A percentile compares a stretch with the other conserved stretches of the same genome.
phyloP scores from a whole-genome alignment of 1,139 yeast species.

The Candida dubliniensis region DNA sequence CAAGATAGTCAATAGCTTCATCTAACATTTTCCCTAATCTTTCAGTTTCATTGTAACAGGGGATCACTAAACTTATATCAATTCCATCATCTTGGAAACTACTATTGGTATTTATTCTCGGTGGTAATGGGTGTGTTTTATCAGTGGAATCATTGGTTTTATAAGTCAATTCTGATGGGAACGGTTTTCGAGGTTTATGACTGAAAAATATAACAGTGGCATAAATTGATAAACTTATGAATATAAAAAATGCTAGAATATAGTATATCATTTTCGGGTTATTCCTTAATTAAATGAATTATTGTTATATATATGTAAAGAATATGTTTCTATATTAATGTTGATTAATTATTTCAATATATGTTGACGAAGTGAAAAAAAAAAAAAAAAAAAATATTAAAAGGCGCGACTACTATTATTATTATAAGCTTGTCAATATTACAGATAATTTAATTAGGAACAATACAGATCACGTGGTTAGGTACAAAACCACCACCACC shows the following conservation, averaged over 20 bases:
- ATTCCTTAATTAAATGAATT: neutral
- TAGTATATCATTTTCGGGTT: conserved; percentile 4
- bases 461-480: too few species aligned
- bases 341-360: neutral
- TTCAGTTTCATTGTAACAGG: conserved; percentile 84
- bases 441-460: too few species aligned
- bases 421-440: too few species aligned
- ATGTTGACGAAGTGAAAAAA: too few species aligned
- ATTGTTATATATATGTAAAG: too few species aligned
- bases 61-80: conserved; percentile 75
- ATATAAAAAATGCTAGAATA: conserved; percentile 12
- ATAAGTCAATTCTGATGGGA: conserved; percentile 52
- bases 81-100: conserved; percentile 31
- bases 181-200: conserved; percentile 63
- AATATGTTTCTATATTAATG: neutral
- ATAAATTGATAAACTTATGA: conserved; percentile 31
- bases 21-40: conserved; percentile 75
- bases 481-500: too few species aligned
- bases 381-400: too few species aligned
- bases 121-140: conserved; percentile 27
- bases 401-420: too few species aligned
- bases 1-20: conserved; percentile 66
- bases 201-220: conserved; percentile 49
- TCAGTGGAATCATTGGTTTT: conserved; percentile 33
- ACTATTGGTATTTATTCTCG: conserved; percentile 22